Evolutionary conservation across 306 rosid species (phyloP).

Genomic region (Vigna trinervia): DNA sequence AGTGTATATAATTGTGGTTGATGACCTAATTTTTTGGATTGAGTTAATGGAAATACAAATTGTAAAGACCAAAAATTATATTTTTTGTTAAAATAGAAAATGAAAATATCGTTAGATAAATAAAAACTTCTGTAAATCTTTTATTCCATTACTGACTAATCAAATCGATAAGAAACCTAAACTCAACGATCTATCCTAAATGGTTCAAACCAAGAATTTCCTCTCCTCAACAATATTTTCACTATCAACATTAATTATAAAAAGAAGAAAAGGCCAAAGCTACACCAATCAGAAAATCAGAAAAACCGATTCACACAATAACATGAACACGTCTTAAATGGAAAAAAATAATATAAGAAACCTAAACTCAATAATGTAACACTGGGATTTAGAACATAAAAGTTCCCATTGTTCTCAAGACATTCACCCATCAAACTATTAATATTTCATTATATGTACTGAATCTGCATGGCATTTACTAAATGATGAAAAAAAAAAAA

Average conservation of each 20-base stretch:
- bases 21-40: too few species aligned
- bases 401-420: background rate
- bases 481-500: too few species aligned
- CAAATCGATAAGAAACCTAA: background rate
- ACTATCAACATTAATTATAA: too few species aligned
- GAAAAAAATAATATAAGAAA: background rate
- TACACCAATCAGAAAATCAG: background rate
- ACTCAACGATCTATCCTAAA: background rate
- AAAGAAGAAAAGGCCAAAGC: background rate
- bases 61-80: background rate
- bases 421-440: background rate
- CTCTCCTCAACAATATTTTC: conserved; percentile 39
- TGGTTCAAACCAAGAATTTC: conserved; percentile 37
- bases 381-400: background rate
- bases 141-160: background rate
- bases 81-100: background rate
- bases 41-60: too few species aligned
- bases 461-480: too few species aligned
- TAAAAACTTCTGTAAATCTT: background rate
- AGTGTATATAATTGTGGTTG: background rate
- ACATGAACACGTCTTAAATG: conserved; percentile 29
- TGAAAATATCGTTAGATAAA: background rate
- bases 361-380: background rate
- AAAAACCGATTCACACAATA: background rate
- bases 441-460: too few species aligned